Conservation (phyloP, 805 yeast genomes). For the Candida coleopterorum region DNA sequence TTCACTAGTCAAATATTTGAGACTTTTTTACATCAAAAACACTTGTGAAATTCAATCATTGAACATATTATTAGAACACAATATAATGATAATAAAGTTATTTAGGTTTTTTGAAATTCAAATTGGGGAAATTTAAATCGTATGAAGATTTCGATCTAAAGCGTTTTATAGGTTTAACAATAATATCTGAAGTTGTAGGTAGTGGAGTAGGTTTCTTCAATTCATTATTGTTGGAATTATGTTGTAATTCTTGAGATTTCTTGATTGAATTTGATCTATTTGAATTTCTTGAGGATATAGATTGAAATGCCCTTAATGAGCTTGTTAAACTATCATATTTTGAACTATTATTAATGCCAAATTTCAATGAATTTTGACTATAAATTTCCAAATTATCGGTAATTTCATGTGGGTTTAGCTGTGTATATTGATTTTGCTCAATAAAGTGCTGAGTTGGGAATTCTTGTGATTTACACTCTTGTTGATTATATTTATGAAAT, state of each 20-base stretch:
- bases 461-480: background rate
- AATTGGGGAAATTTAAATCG: constrained; percentile 9
- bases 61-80: too few species aligned
- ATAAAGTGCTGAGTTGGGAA: background rate
- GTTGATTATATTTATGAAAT: too few species aligned
- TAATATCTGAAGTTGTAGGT: background rate
- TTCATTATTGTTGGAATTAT: background rate
- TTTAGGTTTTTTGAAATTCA: constrained; percentile 2
- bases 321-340: background rate
- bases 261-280: background rate
- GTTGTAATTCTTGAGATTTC: background rate
- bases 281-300: background rate
- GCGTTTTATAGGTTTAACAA: constrained; percentile 2
- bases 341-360: background rate
- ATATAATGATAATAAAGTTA: too few species aligned
- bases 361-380: constrained; percentile 4
- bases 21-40: too few species aligned
- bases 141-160: constrained; percentile 7
- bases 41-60: too few species aligned
- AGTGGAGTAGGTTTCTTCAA: background rate
- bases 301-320: background rate
- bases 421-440: constrained; percentile 1
- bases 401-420: constrained; percentile 7
- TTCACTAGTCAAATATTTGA: too few species aligned
- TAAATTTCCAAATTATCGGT: constrained; percentile 8